A percentile compares a stretch with the other conserved stretches of the same genome.
Evolutionary conservation across 768 basidiomycete genomes (phyloP).

Genomic region (Leccinellum luteum): DNA sequence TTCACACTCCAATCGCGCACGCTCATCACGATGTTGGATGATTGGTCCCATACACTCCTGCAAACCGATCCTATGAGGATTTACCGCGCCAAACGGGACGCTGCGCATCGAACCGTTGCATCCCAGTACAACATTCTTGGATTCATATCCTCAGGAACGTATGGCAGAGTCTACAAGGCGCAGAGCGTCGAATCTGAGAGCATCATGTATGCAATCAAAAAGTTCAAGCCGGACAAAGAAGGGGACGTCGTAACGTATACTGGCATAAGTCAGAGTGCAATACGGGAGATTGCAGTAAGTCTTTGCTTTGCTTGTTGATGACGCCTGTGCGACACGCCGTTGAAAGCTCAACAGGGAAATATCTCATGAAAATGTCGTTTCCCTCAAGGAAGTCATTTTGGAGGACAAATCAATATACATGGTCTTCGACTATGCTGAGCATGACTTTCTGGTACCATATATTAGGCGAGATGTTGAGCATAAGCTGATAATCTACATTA

Average conservation of each 20-base stretch:
- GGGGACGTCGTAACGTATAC: slow-evolving; percentile 95
- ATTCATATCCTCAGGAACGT: slow-evolving; percentile 97
- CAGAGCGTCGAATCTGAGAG: slow-evolving; percentile 69
- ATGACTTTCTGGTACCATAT: slow-evolving; percentile 81
- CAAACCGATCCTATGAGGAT: slow-evolving; percentile 77
- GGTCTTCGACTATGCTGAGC: slow-evolving; percentile 99
- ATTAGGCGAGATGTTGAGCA: neutral
- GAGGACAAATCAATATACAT: slow-evolving; percentile 99
- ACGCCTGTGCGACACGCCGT: slow-evolving; percentile 13
- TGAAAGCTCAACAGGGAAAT: slow-evolving; percentile 84
- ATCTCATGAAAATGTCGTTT: slow-evolving; percentile 85
- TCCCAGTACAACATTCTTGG: slow-evolving; percentile 91
- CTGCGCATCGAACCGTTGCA: slow-evolving; percentile 59
- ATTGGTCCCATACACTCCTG: slow-evolving; percentile 34
- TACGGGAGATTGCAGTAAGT: slow-evolving; percentile 90
- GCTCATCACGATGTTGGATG: slow-evolving; percentile 32
- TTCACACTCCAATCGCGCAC: neutral
- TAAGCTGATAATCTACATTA: neutral
- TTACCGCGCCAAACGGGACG: slow-evolving; percentile 80
- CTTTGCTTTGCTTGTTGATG: neutral
- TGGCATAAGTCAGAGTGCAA: slow-evolving; percentile 96
- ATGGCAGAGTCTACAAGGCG: slow-evolving; percentile 98
- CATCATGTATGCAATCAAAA: slow-evolving; percentile 92
- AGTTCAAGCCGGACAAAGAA: slow-evolving; percentile 99
- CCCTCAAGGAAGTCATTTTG: slow-evolving; percentile 90